Conservation (phyloP, 1,284 basidiomycete species). For the Marasmius sp. region DNA sequence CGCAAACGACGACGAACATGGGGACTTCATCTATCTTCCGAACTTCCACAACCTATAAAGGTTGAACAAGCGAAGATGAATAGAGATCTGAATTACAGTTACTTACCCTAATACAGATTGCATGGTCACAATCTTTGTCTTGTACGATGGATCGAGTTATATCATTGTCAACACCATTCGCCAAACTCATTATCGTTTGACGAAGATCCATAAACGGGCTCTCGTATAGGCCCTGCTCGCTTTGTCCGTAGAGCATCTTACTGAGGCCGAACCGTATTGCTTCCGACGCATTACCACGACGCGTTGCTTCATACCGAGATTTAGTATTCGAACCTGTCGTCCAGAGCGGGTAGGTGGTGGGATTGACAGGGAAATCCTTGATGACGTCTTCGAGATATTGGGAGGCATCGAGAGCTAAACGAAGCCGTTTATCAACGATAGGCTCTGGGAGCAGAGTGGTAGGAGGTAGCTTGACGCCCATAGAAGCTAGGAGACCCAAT, state of each 20-base stretch:
- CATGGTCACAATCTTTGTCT: conserved; percentile 23
- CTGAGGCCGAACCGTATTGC: conserved; percentile 9
- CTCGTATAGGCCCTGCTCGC: conserved; percentile 16
- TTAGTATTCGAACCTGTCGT: conserved; percentile 3
- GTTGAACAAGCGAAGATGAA: neutral
- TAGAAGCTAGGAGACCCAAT: neutral
- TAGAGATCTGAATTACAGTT: neutral
- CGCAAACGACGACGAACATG: conserved; percentile 31
- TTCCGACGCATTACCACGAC: conserved; percentile 14
- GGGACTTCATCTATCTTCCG: conserved; percentile 28
- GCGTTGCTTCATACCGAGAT: conserved; percentile 11
- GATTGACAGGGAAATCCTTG: conserved; percentile 15
- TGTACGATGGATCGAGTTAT: conserved; percentile 23
- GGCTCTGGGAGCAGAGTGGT: neutral
- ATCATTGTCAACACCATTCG: conserved; percentile 25
- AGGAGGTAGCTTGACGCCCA: neutral
- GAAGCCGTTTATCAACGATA: neutral
- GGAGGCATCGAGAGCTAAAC: neutral
- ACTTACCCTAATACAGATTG: conserved; percentile 31
- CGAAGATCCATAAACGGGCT: conserved; percentile 37
- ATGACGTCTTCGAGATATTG: neutral
- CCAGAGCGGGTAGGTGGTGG: conserved; percentile 18
- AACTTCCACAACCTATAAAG: conserved; percentile 29
- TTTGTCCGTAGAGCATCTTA: neutral
- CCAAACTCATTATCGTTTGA: conserved; percentile 32